Conservation (phyloP, 2,329 filamentous ascomycete species). For the Aspergillus neoniger region DNA sequence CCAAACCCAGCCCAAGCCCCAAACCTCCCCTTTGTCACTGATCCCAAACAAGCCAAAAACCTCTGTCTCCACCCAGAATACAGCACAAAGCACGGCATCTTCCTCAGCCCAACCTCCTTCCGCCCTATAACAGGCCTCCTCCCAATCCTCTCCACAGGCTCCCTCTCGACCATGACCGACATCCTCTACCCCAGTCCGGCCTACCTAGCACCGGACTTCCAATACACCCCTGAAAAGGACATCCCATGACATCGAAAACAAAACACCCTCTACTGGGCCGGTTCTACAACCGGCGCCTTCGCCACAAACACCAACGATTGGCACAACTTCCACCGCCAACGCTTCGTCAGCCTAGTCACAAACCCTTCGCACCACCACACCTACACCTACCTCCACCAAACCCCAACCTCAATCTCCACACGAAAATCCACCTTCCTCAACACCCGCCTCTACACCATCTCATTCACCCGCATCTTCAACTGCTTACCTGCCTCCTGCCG, state of each 20-base stretch:
- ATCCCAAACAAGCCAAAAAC: neutral
- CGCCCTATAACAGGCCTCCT: slow-evolving; percentile 22
- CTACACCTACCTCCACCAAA: slow-evolving; percentile 8
- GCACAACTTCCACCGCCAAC: slow-evolving; percentile 21
- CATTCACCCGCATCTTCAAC: slow-evolving; percentile 22
- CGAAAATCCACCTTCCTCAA: slow-evolving; percentile 13
- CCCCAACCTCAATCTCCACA: too few relatives aligned
- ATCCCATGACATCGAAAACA: slow-evolving; percentile 53
- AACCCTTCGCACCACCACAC: slow-evolving; percentile 11
- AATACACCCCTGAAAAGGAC: slow-evolving; percentile 48
- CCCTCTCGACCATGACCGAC: slow-evolving; percentile 37
- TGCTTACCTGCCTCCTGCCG: slow-evolving; percentile 18
- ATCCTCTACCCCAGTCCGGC: slow-evolving; percentile 56
- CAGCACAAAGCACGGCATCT: slow-evolving; percentile 11
- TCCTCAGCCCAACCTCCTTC: slow-evolving; percentile 17
- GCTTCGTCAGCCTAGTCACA: slow-evolving; percentile 22
- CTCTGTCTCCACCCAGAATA: slow-evolving; percentile 16
- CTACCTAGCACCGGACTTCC: slow-evolving; percentile 46
- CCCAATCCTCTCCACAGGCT: slow-evolving; percentile 27
- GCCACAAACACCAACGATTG: slow-evolving; percentile 12
- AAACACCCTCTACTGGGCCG: slow-evolving; percentile 59
- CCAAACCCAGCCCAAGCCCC: neutral
- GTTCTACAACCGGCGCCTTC: slow-evolving; percentile 56
- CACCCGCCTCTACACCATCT: slow-evolving; percentile 18
- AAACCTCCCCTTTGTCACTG: slow-evolving; percentile 14